These are phyloP conservation scores for Penicillium polonicum DNA, from an alignment of 2,329 filamentous ascomycete genomes.

Conservation along the genomic window DNA sequence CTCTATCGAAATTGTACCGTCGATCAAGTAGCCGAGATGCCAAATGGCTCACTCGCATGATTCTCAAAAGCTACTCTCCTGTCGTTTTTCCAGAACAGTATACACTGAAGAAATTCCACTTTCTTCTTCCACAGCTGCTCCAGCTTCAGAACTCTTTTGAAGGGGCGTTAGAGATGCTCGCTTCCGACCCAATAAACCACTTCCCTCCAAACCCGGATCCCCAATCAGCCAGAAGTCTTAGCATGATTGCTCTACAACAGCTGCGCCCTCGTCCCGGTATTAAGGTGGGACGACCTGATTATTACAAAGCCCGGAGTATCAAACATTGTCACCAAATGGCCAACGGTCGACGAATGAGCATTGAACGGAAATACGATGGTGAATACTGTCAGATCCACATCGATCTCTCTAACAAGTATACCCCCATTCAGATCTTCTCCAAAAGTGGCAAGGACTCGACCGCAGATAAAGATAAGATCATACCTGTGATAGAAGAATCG, in stretches of 20 bases:
- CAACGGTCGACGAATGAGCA: constrained; percentile 61
- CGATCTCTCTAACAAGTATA: constrained; percentile 56
- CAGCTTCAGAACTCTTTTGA: constrained; percentile 68
- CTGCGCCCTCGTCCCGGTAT: constrained; percentile 58
- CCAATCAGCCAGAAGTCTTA: constrained; percentile 30
- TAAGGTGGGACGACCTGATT: constrained; percentile 64
- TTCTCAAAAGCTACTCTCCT: constrained; percentile 74
- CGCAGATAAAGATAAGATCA: constrained; percentile 62
- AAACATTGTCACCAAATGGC: constrained; percentile 71
- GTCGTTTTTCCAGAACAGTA: constrained; percentile 59
- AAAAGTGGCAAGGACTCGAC: constrained; percentile 93
- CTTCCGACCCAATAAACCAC: constrained; percentile 32
- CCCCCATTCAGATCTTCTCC: constrained; percentile 76
- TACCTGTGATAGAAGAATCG: constrained; percentile 63
- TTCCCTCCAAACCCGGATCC: constrained; percentile 41
- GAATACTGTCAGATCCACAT: constrained; percentile 91
- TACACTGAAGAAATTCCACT: constrained; percentile 64
- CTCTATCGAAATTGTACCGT: constrained; percentile 58
- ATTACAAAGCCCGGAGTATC: constrained; percentile 67
- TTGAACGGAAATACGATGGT: constrained; percentile 81
- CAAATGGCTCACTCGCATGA: constrained; percentile 82
- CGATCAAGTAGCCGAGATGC: constrained; percentile 66
- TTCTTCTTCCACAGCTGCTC: constrained; percentile 67
- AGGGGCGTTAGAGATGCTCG: constrained; percentile 58
- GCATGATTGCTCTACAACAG: constrained; percentile 39